Base-by-base conservation (phyloP, 148 eudicot genomes). In the Vaccinium vitisidaea region DNA sequence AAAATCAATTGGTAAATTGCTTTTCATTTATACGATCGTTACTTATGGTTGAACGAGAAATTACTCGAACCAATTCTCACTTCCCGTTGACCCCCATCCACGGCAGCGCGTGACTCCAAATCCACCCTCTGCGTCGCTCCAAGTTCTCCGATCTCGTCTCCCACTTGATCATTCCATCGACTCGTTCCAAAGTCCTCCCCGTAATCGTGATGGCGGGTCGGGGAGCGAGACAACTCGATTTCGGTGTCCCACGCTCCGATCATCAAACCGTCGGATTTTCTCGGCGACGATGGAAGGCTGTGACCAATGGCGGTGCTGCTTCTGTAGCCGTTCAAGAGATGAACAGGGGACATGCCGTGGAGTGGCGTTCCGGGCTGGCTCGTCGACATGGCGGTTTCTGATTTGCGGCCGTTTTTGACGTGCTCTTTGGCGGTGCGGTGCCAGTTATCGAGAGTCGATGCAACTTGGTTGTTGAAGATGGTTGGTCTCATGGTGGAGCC, bases 401-500 rank as follows among this genome's bases (percentile, higher is more conserved):
- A 43, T 73, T 69, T 36, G 69, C 80, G 82, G 36, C 78, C 48
- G 2, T 69, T 70, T 67, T 86, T 87, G 48, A 84, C 59, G 13
- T 86, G 86, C 63, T 87, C 86, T 75, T 55, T 86, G 1, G 90
- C 92, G 1, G 27, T 55, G 25, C 86, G 94, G 82, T 92, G 92
- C 94, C 94, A 92, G n/a, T 21, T 79, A 5, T 59, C 84, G 2
- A 92, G 78, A 6, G 94, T 91, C 16, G 80, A 80, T 1, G 87
- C 92, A 4, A 92, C 88, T 73, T 84, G 84, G 14, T 88, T 91
- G 2, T 88, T 85, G 87, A 90, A 92, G 48, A 92, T 86, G 2
- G 91, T 85, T 46, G 92, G 87, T 56, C 87, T 92, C 94, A 90
- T 89, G 16, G 74, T 92, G 14, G 94, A 89, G 8, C 94, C 92